Conservation (phyloP, 2,329 filamentous ascomycete species). For the Chrysoporthe deuterocubensis region DNA sequence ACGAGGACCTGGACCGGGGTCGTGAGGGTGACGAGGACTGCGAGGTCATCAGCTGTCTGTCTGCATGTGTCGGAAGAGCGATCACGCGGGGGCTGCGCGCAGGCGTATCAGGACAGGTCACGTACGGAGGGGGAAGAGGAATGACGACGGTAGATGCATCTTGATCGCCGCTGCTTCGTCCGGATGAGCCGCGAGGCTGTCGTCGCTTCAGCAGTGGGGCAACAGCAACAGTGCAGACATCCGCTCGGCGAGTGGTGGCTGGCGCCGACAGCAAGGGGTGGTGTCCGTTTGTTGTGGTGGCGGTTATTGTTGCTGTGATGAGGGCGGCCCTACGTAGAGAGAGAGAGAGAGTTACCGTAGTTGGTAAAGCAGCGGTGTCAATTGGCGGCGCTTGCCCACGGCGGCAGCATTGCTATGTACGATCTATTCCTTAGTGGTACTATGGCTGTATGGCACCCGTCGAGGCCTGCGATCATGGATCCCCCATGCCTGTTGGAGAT, state of each 20-base stretch:
- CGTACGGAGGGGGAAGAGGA: constrained; percentile 22
- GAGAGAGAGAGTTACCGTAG: no score
- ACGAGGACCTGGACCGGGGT: constrained; percentile 12
- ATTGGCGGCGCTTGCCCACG: background rate
- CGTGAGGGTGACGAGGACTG: constrained; percentile 19
- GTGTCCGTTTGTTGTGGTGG: background rate
- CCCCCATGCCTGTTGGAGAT: background rate
- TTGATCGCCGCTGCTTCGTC: constrained; percentile 15
- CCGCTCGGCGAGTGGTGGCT: background rate
- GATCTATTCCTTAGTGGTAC: no score
- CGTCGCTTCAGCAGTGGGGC: background rate
- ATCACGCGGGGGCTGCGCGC: background rate
- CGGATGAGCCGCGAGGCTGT: constrained; percentile 1
- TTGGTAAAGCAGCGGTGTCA: background rate
- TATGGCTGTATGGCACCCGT: no score
- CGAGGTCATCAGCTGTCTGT: background rate
- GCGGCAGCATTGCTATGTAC: no score
- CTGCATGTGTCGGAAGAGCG: no score
- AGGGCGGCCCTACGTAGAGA: no score
- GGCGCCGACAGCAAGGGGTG: constrained; percentile 1
- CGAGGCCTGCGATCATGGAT: background rate
- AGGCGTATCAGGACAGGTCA: background rate
- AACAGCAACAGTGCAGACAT: background rate
- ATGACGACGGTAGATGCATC: constrained; percentile 22
- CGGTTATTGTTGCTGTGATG: background rate